Evolutionary conservation across 768 basidiomycete species (phyloP).

Genomic region (Melanogaster broomeanus): DNA sequence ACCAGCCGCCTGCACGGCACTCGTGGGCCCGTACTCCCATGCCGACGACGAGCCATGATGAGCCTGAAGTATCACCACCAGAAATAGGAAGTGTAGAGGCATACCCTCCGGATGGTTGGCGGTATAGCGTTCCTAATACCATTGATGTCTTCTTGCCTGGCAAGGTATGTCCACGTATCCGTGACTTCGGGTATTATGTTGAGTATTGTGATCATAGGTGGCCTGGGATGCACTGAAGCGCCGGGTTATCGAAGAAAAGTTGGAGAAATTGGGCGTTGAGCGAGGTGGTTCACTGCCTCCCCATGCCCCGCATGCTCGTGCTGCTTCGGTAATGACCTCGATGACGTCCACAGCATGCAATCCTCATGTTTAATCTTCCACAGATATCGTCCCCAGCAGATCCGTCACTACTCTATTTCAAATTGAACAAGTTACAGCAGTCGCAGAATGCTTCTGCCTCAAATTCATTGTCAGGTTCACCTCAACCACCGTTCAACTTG

Average conservation of each 20-base stretch:
- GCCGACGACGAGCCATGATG: constrained; percentile 35
- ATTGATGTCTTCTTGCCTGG: constrained; percentile 85
- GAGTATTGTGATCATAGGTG: constrained; percentile 40
- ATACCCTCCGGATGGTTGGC: constrained; percentile 68
- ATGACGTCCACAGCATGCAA: constrained; percentile 20
- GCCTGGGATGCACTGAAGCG: constrained; percentile 77
- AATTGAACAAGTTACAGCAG: constrained; percentile 82
- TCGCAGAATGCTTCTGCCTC: constrained; percentile 54
- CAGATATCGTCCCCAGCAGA: constrained; percentile 93
- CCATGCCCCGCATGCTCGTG: constrained; percentile 76
- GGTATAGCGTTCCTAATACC: constrained; percentile 56
- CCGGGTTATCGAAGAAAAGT: constrained; percentile 75
- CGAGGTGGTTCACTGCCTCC: constrained; percentile 59
- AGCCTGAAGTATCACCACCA: constrained; percentile 26
- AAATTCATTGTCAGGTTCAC: constrained; percentile 63
- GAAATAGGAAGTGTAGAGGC: constrained; percentile 48
- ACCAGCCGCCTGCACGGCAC: constrained; percentile 43
- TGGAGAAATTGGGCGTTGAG: constrained; percentile 80
- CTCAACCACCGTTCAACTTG: constrained; percentile 57
- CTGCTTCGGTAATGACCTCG: constrained; percentile 69
- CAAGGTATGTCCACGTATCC: constrained; percentile 49
- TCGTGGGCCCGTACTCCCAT: constrained; percentile 67
- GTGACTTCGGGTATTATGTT: constrained; percentile 2
- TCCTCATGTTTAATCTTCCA: constrained; percentile 1
- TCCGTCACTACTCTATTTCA: constrained; percentile 77